phyloP scores from a whole-genome alignment of 805 yeast species.

The Starmera caribaea region DNA sequence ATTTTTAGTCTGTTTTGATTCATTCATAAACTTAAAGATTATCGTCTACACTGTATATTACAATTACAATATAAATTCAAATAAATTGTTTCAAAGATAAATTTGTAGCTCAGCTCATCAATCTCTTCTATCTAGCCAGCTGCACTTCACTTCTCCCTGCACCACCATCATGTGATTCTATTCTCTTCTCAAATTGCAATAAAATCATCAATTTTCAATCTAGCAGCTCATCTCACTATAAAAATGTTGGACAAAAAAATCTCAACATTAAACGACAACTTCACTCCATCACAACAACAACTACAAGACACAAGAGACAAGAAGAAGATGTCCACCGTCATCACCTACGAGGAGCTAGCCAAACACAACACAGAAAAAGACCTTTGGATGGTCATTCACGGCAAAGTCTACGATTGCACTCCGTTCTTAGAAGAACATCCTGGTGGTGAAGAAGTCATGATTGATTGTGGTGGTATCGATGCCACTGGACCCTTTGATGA shows the following conservation, averaged over 20 bases:
- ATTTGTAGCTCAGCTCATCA: too few relatives aligned
- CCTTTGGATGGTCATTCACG: constrained; percentile 78
- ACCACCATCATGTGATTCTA: too few relatives aligned
- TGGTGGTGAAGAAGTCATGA: constrained; percentile 81
- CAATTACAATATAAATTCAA: too few relatives aligned
- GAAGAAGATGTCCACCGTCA: constrained; percentile 37
- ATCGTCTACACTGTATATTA: too few relatives aligned
- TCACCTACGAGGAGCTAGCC: constrained; percentile 58
- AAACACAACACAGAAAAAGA: constrained; percentile 68
- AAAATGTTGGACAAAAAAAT: constrained; percentile 20
- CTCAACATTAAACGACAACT: constrained; percentile 21
- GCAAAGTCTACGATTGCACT: constrained; percentile 81
- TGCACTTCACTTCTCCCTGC: too few relatives aligned
- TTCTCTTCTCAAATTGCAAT: too few relatives aligned
- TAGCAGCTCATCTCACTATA: constrained; percentile 21
- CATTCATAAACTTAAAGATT: too few relatives aligned
- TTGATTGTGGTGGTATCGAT: constrained; percentile 76
- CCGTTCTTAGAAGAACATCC: constrained; percentile 45
- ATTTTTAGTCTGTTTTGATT: too few relatives aligned
- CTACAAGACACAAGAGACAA: constrained; percentile 24
- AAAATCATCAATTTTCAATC: too few relatives aligned
- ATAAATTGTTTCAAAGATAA: too few relatives aligned
- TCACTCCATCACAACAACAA: too few relatives aligned
- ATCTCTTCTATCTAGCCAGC: too few relatives aligned
- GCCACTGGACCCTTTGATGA: constrained; percentile 80